Evolutionary conservation across 2,329 filamentous ascomycete species (phyloP).

Genomic region (Ophioceras dolichostomum): DNA sequence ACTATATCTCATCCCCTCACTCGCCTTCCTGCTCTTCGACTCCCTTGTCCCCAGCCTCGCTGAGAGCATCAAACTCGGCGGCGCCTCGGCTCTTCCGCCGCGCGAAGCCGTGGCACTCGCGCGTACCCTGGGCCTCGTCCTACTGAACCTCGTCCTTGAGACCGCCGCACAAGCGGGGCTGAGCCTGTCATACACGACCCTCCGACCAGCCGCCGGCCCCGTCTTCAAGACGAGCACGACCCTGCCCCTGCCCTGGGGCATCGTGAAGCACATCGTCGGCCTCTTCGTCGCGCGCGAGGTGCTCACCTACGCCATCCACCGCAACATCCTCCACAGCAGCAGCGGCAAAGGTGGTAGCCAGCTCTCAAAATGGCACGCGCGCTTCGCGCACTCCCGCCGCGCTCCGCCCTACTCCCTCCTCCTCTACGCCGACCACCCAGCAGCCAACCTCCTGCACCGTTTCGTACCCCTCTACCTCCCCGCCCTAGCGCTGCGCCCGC

Average conservation of each 20-base stretch:
- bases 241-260: slow-evolving; percentile 39
- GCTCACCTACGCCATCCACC: slow-evolving; percentile 64
- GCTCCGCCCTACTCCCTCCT: slow-evolving; percentile 49
- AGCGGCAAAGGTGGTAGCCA: slow-evolving; percentile 23
- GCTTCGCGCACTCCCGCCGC: slow-evolving; percentile 34
- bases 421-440: slow-evolving; percentile 56
- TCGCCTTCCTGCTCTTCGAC: slow-evolving; percentile 64
- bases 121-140: slow-evolving; percentile 23
- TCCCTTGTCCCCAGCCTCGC: slow-evolving; percentile 55
- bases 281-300: slow-evolving; percentile 38
- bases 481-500: slow-evolving; percentile 50
- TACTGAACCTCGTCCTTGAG: slow-evolving; percentile 31
- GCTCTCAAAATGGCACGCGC: slow-evolving; percentile 17
- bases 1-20: slow-evolving; percentile 62
- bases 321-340: slow-evolving; percentile 38
- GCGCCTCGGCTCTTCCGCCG: slow-evolving; percentile 33
- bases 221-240: slow-evolving; percentile 35
- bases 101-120: slow-evolving; percentile 23
- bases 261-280: slow-evolving; percentile 33
- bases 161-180: slow-evolving; percentile 29
- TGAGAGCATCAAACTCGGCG: slow-evolving; percentile 56
- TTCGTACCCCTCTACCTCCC: slow-evolving; percentile 56
- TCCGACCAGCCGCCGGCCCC: slow-evolving; percentile 18
- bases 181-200: slow-evolving; percentile 21
- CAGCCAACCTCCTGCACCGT: slow-evolving; percentile 48